Conservation (phyloP, 768 basidiomycete species). For the Solioccasus polychromus region DNA sequence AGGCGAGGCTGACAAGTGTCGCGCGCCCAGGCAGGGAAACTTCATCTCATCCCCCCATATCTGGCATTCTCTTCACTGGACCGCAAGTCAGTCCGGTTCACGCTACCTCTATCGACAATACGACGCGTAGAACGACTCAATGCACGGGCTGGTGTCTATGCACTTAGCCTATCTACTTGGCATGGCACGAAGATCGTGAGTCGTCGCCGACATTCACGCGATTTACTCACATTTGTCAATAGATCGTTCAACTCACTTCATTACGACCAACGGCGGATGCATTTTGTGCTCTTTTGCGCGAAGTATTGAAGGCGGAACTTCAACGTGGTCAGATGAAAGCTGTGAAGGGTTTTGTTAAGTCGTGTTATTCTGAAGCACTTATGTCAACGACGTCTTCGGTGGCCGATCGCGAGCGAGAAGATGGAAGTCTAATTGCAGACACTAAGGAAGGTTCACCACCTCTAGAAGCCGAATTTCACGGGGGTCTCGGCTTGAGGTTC, state of each 20-base stretch:
- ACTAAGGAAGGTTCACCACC: constrained; percentile 46
- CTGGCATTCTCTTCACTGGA: constrained; percentile 89
- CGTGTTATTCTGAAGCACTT: constrained; percentile 92
- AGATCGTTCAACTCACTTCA: constrained; percentile 92
- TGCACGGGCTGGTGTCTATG: constrained; percentile 91
- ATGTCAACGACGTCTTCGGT: constrained; percentile 53
- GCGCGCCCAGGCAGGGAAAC: constrained; percentile 72
- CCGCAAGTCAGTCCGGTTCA: constrained; percentile 87
- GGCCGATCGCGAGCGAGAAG: constrained; percentile 67
- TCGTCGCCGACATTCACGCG: constrained; percentile 2
- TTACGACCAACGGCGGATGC: constrained; percentile 89
- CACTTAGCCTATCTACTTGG: constrained; percentile 92
- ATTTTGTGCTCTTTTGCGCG: constrained; percentile 86
- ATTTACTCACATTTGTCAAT: constrained; percentile 3
- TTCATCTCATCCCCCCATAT: constrained; percentile 86
- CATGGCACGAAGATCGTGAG: constrained; percentile 88
- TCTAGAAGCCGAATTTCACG: constrained; percentile 60
- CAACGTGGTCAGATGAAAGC: constrained; percentile 91
- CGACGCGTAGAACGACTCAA: constrained; percentile 93
- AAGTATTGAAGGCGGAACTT: constrained; percentile 85
- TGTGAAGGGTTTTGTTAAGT: constrained; percentile 86
- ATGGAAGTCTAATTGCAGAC: constrained; percentile 59
- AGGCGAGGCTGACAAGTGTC: background rate
- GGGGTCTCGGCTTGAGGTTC: constrained; percentile 77
- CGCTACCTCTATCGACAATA: constrained; percentile 87